A percentile compares a stretch with the other conserved stretches of the same genome.
Evolutionary conservation across 2,329 filamentous ascomycete species (phyloP).

Genomic region (Hymenoscyphus linearis): DNA sequence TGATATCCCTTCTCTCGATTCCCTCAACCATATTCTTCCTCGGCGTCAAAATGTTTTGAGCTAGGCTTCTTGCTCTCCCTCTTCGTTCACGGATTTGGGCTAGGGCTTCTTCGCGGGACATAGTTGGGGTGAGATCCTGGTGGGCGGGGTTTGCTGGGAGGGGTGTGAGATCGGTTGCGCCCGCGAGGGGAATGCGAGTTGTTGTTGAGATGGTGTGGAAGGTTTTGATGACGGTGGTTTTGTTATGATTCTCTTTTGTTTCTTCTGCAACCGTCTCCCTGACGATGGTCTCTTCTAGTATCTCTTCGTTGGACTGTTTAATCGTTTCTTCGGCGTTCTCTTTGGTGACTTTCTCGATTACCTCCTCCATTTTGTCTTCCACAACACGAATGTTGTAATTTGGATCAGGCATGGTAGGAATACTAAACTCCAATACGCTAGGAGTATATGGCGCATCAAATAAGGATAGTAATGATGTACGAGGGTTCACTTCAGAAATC

Average conservation of each 20-base stretch:
- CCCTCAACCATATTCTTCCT: conserved; percentile 38
- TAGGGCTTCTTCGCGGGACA: conserved; percentile 69
- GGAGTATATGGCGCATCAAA: conserved; percentile 47
- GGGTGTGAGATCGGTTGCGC: conserved; percentile 24
- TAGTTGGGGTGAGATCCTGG: conserved; percentile 57
- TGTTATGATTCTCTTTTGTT: conserved; percentile 12
- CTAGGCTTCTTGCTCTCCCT: conserved; percentile 64
- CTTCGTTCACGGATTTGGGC: conserved; percentile 69
- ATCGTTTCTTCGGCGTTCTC: conserved; percentile 20
- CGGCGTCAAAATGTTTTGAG: conserved; percentile 56
- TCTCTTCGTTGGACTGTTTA: conserved; percentile 15
- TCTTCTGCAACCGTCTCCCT: conserved; percentile 16
- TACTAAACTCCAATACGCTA: neutral
- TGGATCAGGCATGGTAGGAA: conserved; percentile 1
- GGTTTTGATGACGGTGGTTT: conserved; percentile 17
- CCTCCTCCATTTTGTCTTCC: conserved; percentile 18
- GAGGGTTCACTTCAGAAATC: conserved; percentile 42
- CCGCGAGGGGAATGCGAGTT: conserved; percentile 30
- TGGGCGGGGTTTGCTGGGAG: conserved; percentile 33
- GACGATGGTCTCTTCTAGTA: conserved; percentile 16
- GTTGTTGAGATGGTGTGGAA: conserved; percentile 33
- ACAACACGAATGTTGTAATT: neutral
- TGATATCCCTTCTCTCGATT: conserved; percentile 26
- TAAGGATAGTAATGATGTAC: conserved; percentile 54
- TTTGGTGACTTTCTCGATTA: conserved; percentile 12